Evolutionary conservation across 2,329 filamentous ascomycete genomes (phyloP).

Genomic region (Celoporthe dispersa): DNA sequence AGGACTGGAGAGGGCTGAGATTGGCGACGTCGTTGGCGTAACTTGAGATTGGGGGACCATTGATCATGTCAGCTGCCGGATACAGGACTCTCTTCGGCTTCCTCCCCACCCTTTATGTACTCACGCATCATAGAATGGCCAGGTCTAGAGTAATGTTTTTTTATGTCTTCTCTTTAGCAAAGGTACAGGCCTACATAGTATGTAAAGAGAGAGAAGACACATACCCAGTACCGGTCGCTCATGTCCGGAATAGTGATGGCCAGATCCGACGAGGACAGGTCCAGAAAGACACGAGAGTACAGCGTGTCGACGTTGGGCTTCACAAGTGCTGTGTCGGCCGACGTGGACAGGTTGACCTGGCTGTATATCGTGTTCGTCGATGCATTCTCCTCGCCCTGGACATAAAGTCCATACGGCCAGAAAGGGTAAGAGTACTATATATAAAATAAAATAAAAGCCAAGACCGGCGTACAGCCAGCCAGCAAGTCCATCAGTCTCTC

Average conservation of each 20-base stretch:
- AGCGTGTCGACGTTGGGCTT: constrained; percentile 38
- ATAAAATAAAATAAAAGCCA: too few relatives aligned
- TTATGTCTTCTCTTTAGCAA: neutral
- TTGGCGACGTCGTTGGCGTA: constrained; percentile 38
- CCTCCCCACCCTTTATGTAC: constrained; percentile 7
- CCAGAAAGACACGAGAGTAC: constrained; percentile 34
- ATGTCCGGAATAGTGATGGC: constrained; percentile 35
- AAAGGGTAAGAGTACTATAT: constrained; percentile 16
- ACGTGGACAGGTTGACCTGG: constrained; percentile 14
- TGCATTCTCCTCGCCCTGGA: neutral
- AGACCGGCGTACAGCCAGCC: neutral
- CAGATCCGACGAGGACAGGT: constrained; percentile 36
- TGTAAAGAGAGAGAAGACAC: neutral
- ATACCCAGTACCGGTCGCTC: constrained; percentile 34
- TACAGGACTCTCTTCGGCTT: neutral
- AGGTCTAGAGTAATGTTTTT: constrained; percentile 5
- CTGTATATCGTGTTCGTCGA: constrained; percentile 12
- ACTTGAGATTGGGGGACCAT: neutral
- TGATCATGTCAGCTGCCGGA: constrained; percentile 29
- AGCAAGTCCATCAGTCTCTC: neutral
- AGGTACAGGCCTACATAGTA: neutral
- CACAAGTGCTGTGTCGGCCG: constrained; percentile 26
- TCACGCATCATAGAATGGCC: constrained; percentile 38
- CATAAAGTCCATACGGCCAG: constrained; percentile 12
- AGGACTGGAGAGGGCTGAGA: constrained; percentile 31